Percentiles rank a stretch among this genome's conserved stretches.
These are phyloP conservation scores for Beauveria bassiana DNA, from an alignment of 2,329 filamentous ascomycete genomes.

Conservation along the genomic window DNA sequence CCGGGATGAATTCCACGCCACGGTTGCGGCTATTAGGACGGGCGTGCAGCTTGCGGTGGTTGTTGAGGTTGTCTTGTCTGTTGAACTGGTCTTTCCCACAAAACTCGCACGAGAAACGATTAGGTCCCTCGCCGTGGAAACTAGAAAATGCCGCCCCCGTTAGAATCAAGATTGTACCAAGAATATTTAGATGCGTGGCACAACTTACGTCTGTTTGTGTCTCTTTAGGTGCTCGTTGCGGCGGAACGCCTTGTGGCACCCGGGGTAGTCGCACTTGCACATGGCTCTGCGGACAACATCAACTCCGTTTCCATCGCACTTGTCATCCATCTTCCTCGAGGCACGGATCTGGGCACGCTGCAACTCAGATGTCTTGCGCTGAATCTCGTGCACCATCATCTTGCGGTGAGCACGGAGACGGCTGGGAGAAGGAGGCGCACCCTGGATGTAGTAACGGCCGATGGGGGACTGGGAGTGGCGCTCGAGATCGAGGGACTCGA, in stretches of 20 bases:
- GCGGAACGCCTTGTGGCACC: conserved; percentile 42
- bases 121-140: conserved; percentile 32
- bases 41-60: conserved; percentile 34
- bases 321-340: conserved; percentile 23
- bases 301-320: conserved; percentile 22
- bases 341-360: conserved; percentile 32
- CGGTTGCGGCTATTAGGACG: conserved; percentile 32
- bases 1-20: conserved; percentile 32
- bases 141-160: conserved; percentile 13
- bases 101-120: conserved; percentile 33
- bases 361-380: conserved; percentile 36
- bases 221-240: conserved; percentile 50
- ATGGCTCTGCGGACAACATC: conserved; percentile 32
- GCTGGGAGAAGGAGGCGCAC: conserved; percentile 25
- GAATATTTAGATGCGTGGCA: background rate
- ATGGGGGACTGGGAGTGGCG: conserved; percentile 29
- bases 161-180: background rate
- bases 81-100: conserved; percentile 36
- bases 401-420: conserved; percentile 29
- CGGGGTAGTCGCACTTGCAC: conserved; percentile 38
- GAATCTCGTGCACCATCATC: conserved; percentile 33
- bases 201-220: conserved; percentile 43
- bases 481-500: conserved; percentile 28
- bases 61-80: conserved; percentile 34
- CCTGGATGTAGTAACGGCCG: conserved; percentile 23